phyloP scores from a whole-genome alignment of 2,329 filamentous ascomycete species.

The Colletotrichum viniferum region DNA sequence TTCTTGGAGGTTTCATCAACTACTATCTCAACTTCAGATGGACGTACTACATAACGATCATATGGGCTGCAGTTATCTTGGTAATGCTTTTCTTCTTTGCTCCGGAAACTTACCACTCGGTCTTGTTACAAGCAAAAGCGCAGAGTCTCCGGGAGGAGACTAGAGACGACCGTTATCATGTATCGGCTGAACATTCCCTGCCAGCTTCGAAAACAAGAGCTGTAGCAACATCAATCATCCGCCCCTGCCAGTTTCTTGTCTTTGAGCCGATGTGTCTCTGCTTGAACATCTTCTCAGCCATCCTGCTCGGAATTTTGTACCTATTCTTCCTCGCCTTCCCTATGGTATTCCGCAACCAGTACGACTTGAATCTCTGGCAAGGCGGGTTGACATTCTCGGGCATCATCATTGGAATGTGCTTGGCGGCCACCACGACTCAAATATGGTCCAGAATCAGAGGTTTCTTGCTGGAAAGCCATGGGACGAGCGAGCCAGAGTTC shows the following conservation, averaged over 20 bases:
- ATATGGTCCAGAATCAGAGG: slow-evolving; percentile 67
- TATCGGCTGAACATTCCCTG: slow-evolving; percentile 76
- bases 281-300: slow-evolving; percentile 80
- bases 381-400: slow-evolving; percentile 77
- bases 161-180: slow-evolving; percentile 74
- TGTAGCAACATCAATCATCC: slow-evolving; percentile 60
- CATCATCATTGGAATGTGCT: slow-evolving; percentile 69
- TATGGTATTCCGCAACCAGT: slow-evolving; percentile 74
- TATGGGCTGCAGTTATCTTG: slow-evolving; percentile 73
- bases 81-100: slow-evolving; percentile 71
- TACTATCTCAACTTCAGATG: slow-evolving; percentile 76
- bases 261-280: slow-evolving; percentile 85
- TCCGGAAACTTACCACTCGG: slow-evolving; percentile 82
- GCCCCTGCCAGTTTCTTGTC: slow-evolving; percentile 79
- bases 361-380: slow-evolving; percentile 80
- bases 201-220: slow-evolving; percentile 50
- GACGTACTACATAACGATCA: slow-evolving; percentile 84
- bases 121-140: slow-evolving; percentile 77
- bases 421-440: slow-evolving; percentile 63
- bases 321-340: slow-evolving; percentile 92
- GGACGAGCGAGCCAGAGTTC: slow-evolving; percentile 80
- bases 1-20: slow-evolving; percentile 85
- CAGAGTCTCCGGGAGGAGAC: slow-evolving; percentile 71
- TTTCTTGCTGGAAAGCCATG: slow-evolving; percentile 58
- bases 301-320: slow-evolving; percentile 84